A percentile compares a stretch with the other conserved stretches of the same genome.
Conservation (phyloP, 306 rosid species). For the Macrotyloma uniflorum region DNA sequence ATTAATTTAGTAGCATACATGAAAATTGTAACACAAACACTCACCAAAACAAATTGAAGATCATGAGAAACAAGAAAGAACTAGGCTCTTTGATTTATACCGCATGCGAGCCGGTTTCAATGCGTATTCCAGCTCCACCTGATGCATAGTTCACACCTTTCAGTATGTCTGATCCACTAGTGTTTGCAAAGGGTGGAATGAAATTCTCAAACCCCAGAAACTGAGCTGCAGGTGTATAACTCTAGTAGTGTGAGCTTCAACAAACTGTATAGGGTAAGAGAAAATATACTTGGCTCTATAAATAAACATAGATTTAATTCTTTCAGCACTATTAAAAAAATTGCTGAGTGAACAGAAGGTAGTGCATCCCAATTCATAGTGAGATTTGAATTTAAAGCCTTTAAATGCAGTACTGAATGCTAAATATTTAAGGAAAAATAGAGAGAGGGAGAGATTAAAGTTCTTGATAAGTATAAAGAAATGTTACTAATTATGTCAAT, state of each 20-base stretch:
- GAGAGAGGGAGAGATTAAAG: not conserved
- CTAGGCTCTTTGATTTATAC: constrained; percentile 20
- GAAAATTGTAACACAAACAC: not conserved
- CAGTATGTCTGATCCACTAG: constrained; percentile 42
- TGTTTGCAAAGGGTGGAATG: constrained; percentile 47
- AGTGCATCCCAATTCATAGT: not conserved
- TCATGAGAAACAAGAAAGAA: not conserved
- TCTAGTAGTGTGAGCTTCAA: not conserved
- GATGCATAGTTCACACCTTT: constrained; percentile 55
- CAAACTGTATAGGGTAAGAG: not conserved
- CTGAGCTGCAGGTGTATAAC: constrained; percentile 35
- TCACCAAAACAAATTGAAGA: constrained; percentile 10
- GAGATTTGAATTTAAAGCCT: not conserved
- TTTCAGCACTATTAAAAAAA: not conserved
- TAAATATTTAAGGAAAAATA: not conserved
- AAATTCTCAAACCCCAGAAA: constrained; percentile 40
- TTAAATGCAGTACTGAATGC: not conserved
- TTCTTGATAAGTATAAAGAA: not conserved
- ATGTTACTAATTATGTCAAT: constrained; percentile 41
- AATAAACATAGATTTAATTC: not conserved
- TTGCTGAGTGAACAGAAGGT: not conserved
- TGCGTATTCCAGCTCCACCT: constrained; percentile 43
- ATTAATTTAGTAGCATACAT: not conserved
- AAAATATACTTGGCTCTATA: not conserved
- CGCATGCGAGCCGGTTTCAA: not conserved